A percentile compares a stretch with the other conserved stretches of the same genome.
These are phyloP conservation scores for Paramyrothecium sp. DNA, from an alignment of 2,329 filamentous ascomycete species.

Conservation along the genomic window DNA sequence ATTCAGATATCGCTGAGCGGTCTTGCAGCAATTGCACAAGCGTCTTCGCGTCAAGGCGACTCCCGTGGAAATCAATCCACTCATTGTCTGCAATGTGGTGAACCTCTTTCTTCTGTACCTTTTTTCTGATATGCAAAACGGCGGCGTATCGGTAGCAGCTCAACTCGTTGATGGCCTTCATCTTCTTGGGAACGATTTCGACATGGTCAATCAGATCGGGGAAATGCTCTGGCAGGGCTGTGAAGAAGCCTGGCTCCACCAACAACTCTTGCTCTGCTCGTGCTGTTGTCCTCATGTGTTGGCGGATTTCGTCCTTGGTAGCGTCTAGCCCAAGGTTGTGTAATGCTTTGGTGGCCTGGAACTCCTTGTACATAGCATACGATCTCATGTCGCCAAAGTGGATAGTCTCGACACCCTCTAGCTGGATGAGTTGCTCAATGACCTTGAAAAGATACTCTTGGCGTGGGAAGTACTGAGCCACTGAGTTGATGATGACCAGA, in stretches of 20 bases:
- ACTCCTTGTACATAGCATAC: constrained; percentile 8
- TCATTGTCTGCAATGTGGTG: not conserved
- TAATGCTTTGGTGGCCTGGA: constrained; percentile 1
- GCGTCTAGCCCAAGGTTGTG: not conserved
- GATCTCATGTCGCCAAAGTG: constrained; percentile 20
- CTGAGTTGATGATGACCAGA: constrained; percentile 23
- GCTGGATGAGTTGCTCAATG: constrained; percentile 9
- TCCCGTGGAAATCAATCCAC: constrained; percentile 7
- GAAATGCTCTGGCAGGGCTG: constrained; percentile 7
- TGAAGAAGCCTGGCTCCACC: constrained; percentile 23
- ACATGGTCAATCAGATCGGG: constrained; percentile 15
- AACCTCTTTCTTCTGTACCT: not conserved
- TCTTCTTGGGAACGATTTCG: constrained; percentile 21
- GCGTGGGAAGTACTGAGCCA: constrained; percentile 24
- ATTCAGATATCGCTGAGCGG: not conserved
- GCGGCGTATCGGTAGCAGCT: constrained; percentile 22
- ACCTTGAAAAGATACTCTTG: constrained; percentile 18
- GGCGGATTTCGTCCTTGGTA: constrained; percentile 7
- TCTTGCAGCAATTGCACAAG: not conserved
- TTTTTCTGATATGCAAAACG: constrained; percentile 13
- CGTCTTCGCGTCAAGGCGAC: not conserved
- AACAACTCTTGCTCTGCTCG: constrained; percentile 15
- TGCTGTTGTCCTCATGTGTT: constrained; percentile 9
- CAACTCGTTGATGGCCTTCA: constrained; percentile 22
- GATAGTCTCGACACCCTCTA: constrained; percentile 3